Base-by-base conservation (phyloP, 192 early-diverging fungal species). In the Geosiphon pyriformis region DNA sequence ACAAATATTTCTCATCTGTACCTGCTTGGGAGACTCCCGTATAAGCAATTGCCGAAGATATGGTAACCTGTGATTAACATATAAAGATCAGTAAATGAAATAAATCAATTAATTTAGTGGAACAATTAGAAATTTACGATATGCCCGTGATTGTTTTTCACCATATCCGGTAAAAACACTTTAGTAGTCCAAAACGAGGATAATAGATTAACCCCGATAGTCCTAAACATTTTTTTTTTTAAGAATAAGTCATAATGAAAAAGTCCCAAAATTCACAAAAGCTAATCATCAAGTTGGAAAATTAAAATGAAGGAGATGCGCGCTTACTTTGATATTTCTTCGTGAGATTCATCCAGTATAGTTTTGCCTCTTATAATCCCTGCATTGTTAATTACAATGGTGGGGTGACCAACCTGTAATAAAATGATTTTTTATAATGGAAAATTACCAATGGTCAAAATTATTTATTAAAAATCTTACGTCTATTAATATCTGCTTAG, bases 351-450 rank as follows among this genome's bases (percentile, higher is more conserved):
- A 26, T 92, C 89, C 23, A 83, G 51, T 47, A 91, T 77, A 18
- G 76, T 70, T 70, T 84, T 85, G 27, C 82, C 86, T 55, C 63
- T 67, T 23, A 91, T 82, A 56, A 91, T 86, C 2, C 87, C 92
- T 18, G 90, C 92, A 71, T 92, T 92, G 73, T 92, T 92, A 47
- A 94, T 70, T 1, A 94, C 59, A 62, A 92, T 85, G 3, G 90
- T 94, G 15, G 90, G 88, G 54, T 85, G 71, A 15, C 89, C 92
- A 1, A 85, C 68, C 71, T 88, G 74, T 25, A 29, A 58, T 10
- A 64, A 61, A 29, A n/a, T n/a, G n/a, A n/a, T n/a, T n/a, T n/a
- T n/a, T n/a, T n/a, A n/a, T n/a, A n/a, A n/a, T n/a, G n/a, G n/a
- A n/a, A n/a, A n/a, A n/a, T n/a, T n/a, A n/a, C n/a, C n/a, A n/a